Base-by-base conservation (phyloP, 768 basidiomycete species). In the Lactarius quietus region DNA sequence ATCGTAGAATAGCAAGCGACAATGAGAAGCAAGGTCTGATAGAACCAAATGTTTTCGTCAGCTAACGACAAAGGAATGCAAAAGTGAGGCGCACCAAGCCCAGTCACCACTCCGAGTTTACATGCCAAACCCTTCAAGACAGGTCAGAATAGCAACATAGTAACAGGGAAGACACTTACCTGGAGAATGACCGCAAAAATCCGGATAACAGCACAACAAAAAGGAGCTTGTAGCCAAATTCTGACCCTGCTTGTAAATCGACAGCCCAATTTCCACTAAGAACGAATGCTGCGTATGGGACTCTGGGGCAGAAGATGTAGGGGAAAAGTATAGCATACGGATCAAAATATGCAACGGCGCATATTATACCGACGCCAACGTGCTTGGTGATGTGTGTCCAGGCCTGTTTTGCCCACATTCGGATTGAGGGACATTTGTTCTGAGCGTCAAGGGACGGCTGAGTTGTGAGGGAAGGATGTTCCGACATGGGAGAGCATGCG, bases 261-360 rank as follows among this genome's bases (percentile, higher is more conserved):
- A 94, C 93, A 20, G 89, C 86, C 93, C 93, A 94, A 72, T 95
- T 95, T 33, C 93, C 91, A 23, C 67, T 68, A 7, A 35, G 20
- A 88, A 89, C 61, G 29, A 57, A 57, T 60, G 48, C 8, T 23
- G 35, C 18, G 29, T 33, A 43, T 36, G 39, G 36, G 54, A 51
- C 48, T 41, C 54, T 64, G 36, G 43, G 68, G 52, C 14, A 14
- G 18, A 58, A 18, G 26, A 23, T 53, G 5, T 53, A 20, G 61
- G 53, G 60, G n/a, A 60, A 38, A n/a, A 23, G 31, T 36, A 31
- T 18, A 29, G 80, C 88, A 73, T 70, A 92, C 86, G 91, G 92
- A 72, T 93, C 91, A 72, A 92, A 91, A 75, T 95, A 95, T 0
- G 93, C 93, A 10, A 95, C 92, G 10, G 90, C 84, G 68, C 92